A percentile compares a stretch with the other conserved stretches of the same genome.
These are phyloP conservation scores for Coemansia reversa DNA, from an alignment of 192 early-diverging fungal species.

Conservation along the genomic window DNA sequence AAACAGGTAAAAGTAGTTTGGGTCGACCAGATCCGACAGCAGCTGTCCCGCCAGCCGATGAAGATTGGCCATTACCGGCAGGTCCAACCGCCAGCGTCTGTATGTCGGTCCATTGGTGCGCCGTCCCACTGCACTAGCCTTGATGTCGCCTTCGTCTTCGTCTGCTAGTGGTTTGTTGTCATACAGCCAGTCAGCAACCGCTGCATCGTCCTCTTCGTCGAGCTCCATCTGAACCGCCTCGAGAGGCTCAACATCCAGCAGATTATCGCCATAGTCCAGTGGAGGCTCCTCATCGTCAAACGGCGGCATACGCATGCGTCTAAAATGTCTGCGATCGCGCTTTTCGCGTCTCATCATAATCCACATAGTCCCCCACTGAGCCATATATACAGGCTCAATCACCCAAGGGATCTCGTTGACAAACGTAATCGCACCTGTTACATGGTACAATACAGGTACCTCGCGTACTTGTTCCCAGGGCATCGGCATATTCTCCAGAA, in stretches of 20 bases:
- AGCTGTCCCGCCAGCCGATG: slow-evolving; percentile 90
- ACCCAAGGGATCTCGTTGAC: slow-evolving; percentile 97
- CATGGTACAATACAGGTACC: slow-evolving; percentile 94
- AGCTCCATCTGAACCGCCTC: slow-evolving; percentile 99
- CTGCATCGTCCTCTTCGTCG: slow-evolving; percentile 89
- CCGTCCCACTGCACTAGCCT: slow-evolving; percentile 45
- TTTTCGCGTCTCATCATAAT: slow-evolving; percentile 99
- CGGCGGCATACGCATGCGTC: slow-evolving; percentile 97
- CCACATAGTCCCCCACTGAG: slow-evolving; percentile 99
- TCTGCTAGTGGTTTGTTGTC: slow-evolving; percentile 87
- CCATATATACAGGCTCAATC: slow-evolving; percentile 95
- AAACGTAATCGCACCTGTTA: slow-evolving; percentile 98
- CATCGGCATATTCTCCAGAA: slow-evolving; percentile 99
- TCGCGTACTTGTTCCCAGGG: slow-evolving; percentile 99
- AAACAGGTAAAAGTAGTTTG: slow-evolving; percentile 98
- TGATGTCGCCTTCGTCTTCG: slow-evolving; percentile 38
- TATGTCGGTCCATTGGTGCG: slow-evolving; percentile 87
- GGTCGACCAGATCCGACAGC: slow-evolving; percentile 89
- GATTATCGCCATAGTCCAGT: slow-evolving; percentile 97
- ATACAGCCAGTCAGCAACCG: slow-evolving; percentile 95
- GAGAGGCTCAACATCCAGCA: slow-evolving; percentile 95
- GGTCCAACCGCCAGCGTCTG: slow-evolving; percentile 83
- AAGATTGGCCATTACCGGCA: slow-evolving; percentile 93
- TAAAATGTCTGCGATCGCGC: slow-evolving; percentile 94
- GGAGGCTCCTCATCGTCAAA: slow-evolving; percentile 99